These are phyloP conservation scores for Solanum medicagineum DNA, from an alignment of 257 asterid species.

Conservation along the genomic window DNA sequence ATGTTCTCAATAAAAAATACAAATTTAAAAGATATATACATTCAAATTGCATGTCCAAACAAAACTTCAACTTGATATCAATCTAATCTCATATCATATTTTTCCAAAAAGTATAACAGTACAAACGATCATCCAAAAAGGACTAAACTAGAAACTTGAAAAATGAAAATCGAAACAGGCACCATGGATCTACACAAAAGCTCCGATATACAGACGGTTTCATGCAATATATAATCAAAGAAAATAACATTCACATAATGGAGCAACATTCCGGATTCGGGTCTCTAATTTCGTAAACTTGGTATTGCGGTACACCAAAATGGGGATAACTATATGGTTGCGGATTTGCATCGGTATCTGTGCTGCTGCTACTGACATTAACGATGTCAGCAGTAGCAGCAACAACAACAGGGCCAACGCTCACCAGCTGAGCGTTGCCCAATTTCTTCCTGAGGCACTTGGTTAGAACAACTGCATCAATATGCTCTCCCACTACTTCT, in stretches of 20 bases:
- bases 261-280: background rate
- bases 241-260: background rate
- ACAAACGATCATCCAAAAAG: background rate
- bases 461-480: background rate
- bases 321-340: background rate
- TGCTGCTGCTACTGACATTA: accelerated
- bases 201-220: background rate
- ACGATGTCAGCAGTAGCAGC: background rate
- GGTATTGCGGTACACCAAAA: background rate
- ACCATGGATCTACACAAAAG: background rate
- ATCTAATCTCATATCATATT: no score
- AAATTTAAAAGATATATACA: no score
- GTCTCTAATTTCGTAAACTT: background rate
- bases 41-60: no score
- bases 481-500: background rate
- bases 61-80: no score
- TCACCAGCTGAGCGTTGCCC: background rate
- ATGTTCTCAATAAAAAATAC: no score
- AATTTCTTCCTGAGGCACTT: background rate
- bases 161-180: background rate
- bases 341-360: background rate
- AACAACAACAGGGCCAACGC: background rate
- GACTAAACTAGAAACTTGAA: accelerated
- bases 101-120: no score
- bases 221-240: background rate